Evolutionary conservation across 2,329 filamentous ascomycete species (phyloP).

Genomic region (Fusarium veterinarium): DNA sequence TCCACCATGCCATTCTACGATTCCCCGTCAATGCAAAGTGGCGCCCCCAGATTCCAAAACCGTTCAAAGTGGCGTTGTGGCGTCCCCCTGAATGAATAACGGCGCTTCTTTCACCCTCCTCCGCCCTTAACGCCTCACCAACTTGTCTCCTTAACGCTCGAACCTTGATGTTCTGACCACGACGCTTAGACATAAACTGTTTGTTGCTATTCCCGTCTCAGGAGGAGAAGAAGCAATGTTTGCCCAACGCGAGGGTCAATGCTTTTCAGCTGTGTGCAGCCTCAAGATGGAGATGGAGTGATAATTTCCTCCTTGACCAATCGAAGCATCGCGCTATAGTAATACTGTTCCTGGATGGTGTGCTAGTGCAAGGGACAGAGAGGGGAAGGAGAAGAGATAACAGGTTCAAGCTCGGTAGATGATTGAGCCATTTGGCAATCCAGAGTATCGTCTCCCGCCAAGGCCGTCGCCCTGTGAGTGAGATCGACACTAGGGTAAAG

Average conservation of each 20-base stretch:
- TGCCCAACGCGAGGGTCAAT: not conserved
- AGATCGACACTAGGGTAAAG: accelerated
- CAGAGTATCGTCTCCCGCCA: accelerated
- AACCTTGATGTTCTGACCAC: not conserved
- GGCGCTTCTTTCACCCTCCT: not conserved
- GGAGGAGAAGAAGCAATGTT: not conserved
- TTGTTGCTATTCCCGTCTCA: accelerated
- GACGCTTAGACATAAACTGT: accelerated
- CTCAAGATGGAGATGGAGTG: not conserved
- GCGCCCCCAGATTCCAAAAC: not conserved
- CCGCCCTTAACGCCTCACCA: not conserved
- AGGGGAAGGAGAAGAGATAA: accelerated
- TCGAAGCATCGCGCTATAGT: not conserved
- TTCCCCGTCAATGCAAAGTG: accelerated
- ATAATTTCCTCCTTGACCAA: not conserved
- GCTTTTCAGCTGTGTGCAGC: not conserved
- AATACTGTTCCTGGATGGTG: too few species aligned
- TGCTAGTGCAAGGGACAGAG: not conserved
- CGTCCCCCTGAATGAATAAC: not conserved
- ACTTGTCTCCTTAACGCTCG: accelerated
- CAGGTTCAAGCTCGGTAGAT: not conserved
- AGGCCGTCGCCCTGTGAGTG: not conserved
- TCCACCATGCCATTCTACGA: not conserved
- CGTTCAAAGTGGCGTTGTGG: not conserved
- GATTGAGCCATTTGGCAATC: too few species aligned